Conservation (phyloP, 2,329 filamentous ascomycete species). For the Grosmannia huntii region DNA sequence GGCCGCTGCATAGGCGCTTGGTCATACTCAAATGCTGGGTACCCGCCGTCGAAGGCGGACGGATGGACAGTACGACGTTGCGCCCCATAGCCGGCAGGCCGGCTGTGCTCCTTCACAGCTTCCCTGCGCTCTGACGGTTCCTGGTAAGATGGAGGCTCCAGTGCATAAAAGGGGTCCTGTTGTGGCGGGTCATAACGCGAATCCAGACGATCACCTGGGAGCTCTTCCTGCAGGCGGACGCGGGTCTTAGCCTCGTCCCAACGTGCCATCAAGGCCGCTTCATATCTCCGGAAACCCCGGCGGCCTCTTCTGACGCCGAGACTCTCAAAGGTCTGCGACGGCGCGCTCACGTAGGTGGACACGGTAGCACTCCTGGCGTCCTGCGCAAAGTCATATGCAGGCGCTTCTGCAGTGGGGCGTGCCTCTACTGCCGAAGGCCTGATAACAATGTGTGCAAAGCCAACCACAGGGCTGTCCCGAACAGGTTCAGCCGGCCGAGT, state of each 20-base stretch:
- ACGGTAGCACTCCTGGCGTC: background rate
- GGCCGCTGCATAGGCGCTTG: background rate
- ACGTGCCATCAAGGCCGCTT: constrained; percentile 19
- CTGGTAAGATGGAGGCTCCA: background rate
- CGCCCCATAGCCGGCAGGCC: background rate
- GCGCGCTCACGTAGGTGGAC: background rate
- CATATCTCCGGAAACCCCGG: constrained; percentile 33
- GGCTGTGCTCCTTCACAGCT: background rate
- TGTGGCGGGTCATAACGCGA: background rate
- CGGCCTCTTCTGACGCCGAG: background rate
- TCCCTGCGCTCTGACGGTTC: background rate
- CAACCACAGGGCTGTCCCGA: background rate
- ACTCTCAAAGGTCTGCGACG: background rate
- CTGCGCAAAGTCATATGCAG: background rate
- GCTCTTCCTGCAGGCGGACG: constrained; percentile 8
- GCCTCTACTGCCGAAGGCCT: background rate
- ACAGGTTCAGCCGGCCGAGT: background rate
- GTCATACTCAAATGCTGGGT: background rate
- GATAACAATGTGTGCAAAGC: background rate
- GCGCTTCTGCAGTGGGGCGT: background rate
- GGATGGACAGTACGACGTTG: background rate
- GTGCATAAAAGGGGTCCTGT: background rate
- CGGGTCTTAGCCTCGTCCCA: constrained; percentile 21
- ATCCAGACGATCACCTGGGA: background rate
- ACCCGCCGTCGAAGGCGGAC: background rate